Base-by-base conservation (phyloP, 1,139 yeast genomes). In the Diutina scorzettiae region DNA sequence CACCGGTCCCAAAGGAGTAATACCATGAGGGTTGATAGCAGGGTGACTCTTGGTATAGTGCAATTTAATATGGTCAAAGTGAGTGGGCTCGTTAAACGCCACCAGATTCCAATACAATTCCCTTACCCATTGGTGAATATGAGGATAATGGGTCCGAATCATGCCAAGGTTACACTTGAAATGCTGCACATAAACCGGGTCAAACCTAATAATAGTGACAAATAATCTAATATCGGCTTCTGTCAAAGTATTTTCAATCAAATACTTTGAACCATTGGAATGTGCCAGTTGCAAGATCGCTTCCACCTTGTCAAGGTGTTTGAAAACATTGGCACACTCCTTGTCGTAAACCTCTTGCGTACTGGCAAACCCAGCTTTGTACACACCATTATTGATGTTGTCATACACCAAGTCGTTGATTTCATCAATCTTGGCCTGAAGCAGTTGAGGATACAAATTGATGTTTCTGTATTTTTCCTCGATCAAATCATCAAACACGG, bases 121-220 rank as follows among this genome's bases (percentile, higher is more conserved):
- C 53, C 82, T 70, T 51, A 87, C 59, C 95, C 96, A 89, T 48
- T 76, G 66, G 63, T 86, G 81, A 43, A 87, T 63, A 53, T 69
- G 62, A 19, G 96, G 96, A 58, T 77, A 91, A 49, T 86, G 84
- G 49, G 68, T 69, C 55, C 96, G 76, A 54, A 91, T 83, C 71
- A 79, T 82, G 42, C 79, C 78, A 48, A 86, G 62, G 59, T 91
- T 91, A 62, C 96, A 85, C 65, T 91, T 91, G 74, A 91, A 91
- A 59, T 87, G 96, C 60, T 87, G 95, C 44, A 81, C 89, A 56
- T 89, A 89, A 25, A 85, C 94, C 1, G 93, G 83, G 58, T 89
- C 96, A 54, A 89, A 89, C 51, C 97, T 74, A 40, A 84, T 68
- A 47, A 89, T 80, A 8, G 96, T 66, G 28, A 93, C 78, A 63